These are phyloP conservation scores for Sporothrix schenckii DNA, from an alignment of 2,329 filamentous ascomycete species.

Conservation along the genomic window DNA sequence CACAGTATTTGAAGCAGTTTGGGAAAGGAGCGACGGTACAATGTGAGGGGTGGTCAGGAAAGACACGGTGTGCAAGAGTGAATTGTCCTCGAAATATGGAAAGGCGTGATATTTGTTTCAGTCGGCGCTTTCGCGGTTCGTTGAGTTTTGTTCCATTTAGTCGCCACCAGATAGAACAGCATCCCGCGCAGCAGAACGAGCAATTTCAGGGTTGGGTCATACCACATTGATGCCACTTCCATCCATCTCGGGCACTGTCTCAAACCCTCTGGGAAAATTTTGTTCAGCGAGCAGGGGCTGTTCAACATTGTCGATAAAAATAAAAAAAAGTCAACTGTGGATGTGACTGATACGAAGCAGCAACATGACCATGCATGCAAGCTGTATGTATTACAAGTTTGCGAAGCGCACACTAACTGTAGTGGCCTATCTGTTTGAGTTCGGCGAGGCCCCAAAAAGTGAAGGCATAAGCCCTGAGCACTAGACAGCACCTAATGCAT, in stretches of 20 bases:
- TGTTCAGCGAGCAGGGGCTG: not conserved
- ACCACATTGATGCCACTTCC: not conserved
- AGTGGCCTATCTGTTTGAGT: too few relatives aligned
- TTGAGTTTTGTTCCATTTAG: not conserved
- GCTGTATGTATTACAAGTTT: not conserved
- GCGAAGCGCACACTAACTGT: too few relatives aligned
- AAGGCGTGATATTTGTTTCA: conserved; percentile 17
- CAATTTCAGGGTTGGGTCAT: not conserved
- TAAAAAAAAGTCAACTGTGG: too few relatives aligned
- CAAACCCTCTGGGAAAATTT: not conserved
- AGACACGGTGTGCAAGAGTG: not conserved
- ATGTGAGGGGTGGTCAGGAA: not conserved
- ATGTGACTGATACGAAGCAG: not conserved
- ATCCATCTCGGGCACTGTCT: not conserved
- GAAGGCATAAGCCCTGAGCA: not conserved
- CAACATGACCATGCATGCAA: not conserved
- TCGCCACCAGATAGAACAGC: not conserved
- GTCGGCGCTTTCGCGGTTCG: conserved; percentile 3
- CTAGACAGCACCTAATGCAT: not conserved
- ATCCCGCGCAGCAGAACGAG: conserved; percentile 11
- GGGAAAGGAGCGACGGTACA: conserved; percentile 6
- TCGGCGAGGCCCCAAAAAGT: too few relatives aligned
- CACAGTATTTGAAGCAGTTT: not conserved
- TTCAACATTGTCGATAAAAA: too few relatives aligned
- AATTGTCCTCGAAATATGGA: not conserved